Evolutionary conservation across 345 rosid genomes (phyloP), one percentile per base, ranked within the genome.

Genomic region (Erodium maritimum): DNA sequence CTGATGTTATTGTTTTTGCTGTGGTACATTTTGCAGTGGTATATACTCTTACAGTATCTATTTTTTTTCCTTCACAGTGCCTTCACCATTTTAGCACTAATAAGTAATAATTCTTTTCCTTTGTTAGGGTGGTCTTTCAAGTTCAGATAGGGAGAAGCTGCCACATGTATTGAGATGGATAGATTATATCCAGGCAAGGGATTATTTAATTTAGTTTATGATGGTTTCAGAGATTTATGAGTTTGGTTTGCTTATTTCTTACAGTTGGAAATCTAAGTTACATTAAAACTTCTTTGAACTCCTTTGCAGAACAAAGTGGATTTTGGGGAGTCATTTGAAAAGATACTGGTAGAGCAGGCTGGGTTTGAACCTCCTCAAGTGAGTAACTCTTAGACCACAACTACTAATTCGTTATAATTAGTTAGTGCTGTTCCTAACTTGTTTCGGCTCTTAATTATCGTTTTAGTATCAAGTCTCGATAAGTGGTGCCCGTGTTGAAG

Each of bases 151-250:
- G 63, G 81, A 76, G 66, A 81, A 86, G 72, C 68, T 80, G 48
- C 77, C 77, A 16, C 86, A 86, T 74, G 77, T 88, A 20, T 54
- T 79, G 69, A 82, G 98, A 77, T 91, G 98, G 96, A 67, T 83
- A 80, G 81, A 86, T 65, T 84, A 86, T 79, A 74, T 88, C 56
- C 96, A 91, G 91, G 98, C 89, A 69, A 56, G 60, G 33, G 19
- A 55, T 11, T 24, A 55, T 59, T 16, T 61, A 23, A 12, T 22
- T 29, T 29, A 29, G 2, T 29, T 29, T 11, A 29, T 34, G 53
- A 22, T 33, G 61, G 17, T 54, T 58, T 6, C 54, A 23, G 55
- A 37, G 10, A 59, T 54, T 70, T 50, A 20, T 23, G 33, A 42
- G 13, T 8, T 23, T 8, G 17, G 20, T 45, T n/a, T 60, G 19